Conservation (phyloP, 768 basidiomycete species). For the Leucogyrophana mollusca region DNA sequence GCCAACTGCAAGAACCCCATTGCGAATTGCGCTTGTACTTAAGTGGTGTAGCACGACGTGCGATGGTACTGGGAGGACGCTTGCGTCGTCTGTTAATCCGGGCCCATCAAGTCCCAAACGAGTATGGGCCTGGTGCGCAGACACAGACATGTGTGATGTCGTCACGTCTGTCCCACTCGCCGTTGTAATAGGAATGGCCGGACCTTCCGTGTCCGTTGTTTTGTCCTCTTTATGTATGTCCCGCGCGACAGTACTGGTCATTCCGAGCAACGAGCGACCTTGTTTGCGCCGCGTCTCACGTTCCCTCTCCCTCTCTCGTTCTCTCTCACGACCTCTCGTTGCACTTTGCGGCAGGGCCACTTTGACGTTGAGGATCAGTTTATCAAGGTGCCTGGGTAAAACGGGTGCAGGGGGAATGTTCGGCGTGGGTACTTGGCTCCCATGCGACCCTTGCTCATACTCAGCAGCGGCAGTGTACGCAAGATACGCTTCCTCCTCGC, state of each 20-base stretch:
- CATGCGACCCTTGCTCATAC: conserved; percentile 36
- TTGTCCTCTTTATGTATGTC: conserved; percentile 24
- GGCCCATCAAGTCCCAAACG: conserved; percentile 35
- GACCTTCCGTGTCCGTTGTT: conserved; percentile 18
- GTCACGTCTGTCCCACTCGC: conserved; percentile 39
- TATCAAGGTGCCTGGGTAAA: conserved; percentile 89
- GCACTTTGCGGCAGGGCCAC: conserved; percentile 30
- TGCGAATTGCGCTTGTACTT: conserved; percentile 92
- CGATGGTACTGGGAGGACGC: conserved; percentile 87
- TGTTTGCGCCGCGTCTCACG: conserved; percentile 29
- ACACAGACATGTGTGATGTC: conserved; percentile 20
- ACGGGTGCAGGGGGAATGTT: conserved; percentile 86
- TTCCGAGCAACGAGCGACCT: conserved; percentile 31
- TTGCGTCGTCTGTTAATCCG: conserved; percentile 79
- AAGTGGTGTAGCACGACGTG: conserved; percentile 95
- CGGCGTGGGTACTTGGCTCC: conserved; percentile 56
- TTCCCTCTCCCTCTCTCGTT: conserved; percentile 33
- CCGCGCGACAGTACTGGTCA: conserved; percentile 33
- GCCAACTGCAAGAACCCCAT: conserved; percentile 90
- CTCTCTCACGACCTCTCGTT: conserved; percentile 17
- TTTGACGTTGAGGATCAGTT: conserved; percentile 79
- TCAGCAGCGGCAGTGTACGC: conserved; percentile 30
- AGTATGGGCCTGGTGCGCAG: conserved; percentile 21
- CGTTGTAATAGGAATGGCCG: conserved; percentile 34
- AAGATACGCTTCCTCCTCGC: conserved; percentile 80